These are phyloP conservation scores for Dryadomyces sulphureus DNA, from an alignment of 2,329 filamentous ascomycete genomes.

Conservation along the genomic window DNA sequence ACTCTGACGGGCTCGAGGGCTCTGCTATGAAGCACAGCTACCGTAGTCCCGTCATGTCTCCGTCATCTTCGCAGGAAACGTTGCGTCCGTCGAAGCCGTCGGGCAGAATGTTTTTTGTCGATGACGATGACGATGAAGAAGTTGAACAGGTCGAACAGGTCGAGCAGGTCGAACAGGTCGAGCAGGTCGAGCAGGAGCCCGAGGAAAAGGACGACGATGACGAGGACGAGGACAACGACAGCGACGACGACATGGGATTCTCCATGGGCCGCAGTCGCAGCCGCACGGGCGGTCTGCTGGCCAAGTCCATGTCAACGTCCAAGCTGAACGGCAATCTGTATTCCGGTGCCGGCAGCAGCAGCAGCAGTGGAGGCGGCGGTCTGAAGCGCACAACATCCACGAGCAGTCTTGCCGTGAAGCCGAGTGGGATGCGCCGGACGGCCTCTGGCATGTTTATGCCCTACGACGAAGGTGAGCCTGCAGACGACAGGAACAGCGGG, in stretches of 20 bases:
- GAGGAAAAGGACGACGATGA: slow-evolving; percentile 4
- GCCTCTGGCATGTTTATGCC: slow-evolving; percentile 87
- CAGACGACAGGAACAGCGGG: slow-evolving; percentile 39
- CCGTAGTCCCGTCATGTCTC: slow-evolving; percentile 41
- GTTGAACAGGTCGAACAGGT: slow-evolving; percentile 18
- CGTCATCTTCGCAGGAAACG: slow-evolving; percentile 72
- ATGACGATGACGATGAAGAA: slow-evolving; percentile 44
- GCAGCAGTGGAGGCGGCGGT: slow-evolving; percentile 12
- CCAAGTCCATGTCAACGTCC: slow-evolving; percentile 8
- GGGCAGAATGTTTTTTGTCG: slow-evolving; percentile 48
- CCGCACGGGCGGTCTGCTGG: slow-evolving; percentile 3
- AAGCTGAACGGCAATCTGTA: slow-evolving; percentile 5
- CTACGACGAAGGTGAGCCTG: slow-evolving; percentile 57
- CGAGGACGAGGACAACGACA: slow-evolving; percentile 3
- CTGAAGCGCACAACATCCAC: slow-evolving; percentile 34
- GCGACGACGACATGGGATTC: slow-evolving; percentile 7
- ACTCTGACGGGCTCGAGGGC: slow-evolving; percentile 43
- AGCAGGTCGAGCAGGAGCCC: slow-evolving; percentile 12
- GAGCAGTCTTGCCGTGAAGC: slow-evolving; percentile 32
- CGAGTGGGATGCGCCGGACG: slow-evolving; percentile 57
- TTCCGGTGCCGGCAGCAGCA: neutral
- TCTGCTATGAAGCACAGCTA: slow-evolving; percentile 48
- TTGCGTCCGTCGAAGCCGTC: slow-evolving; percentile 55
- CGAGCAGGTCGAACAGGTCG: slow-evolving; percentile 11
- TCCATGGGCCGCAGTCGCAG: slow-evolving; percentile 5